Percentiles rank a stretch among this genome's conserved stretches.
Evolutionary conservation across 208 protist species (phyloP).

Genomic region (Giardia duodenalis): DNA sequence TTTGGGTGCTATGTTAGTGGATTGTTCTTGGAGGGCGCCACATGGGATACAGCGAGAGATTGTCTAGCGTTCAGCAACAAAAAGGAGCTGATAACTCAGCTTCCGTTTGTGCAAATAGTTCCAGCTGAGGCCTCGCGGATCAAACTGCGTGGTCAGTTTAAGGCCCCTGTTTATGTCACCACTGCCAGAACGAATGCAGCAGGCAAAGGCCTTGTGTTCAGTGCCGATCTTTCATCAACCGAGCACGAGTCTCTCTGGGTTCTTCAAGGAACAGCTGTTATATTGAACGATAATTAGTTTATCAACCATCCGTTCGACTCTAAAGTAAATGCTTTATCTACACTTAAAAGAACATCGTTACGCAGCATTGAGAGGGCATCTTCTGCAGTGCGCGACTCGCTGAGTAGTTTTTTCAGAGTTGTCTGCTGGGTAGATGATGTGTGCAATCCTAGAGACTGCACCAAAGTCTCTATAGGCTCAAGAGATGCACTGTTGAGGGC

Average conservation of each 20-base stretch:
- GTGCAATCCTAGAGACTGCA: not conserved
- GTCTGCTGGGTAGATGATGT: not conserved
- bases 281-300: constrained; percentile 24
- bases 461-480: not conserved
- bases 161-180: constrained; percentile 92
- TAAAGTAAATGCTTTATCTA: no score
- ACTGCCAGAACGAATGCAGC: constrained; percentile 76
- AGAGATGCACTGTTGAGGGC: not conserved
- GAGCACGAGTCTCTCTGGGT: constrained; percentile 79
- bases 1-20: constrained; percentile 82
- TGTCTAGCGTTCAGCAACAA: constrained; percentile 65
- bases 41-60: constrained; percentile 69
- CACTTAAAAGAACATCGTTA: no score
- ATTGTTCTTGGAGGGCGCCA: constrained; percentile 84
- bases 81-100: constrained; percentile 77
- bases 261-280: constrained; percentile 76
- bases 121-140: constrained; percentile 72
- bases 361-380: not conserved
- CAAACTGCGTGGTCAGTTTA: constrained; percentile 75
- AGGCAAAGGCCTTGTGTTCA: constrained; percentile 88
- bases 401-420: not conserved
- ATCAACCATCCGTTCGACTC: not conserved
- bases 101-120: constrained; percentile 88
- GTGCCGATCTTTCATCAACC: constrained; percentile 72
- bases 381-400: not conserved